A percentile compares a stretch with the other conserved stretches of the same genome.
phyloP scores from a whole-genome alignment of 495 filamentous ascomycete species.

The Ascobolus immersus region DNA sequence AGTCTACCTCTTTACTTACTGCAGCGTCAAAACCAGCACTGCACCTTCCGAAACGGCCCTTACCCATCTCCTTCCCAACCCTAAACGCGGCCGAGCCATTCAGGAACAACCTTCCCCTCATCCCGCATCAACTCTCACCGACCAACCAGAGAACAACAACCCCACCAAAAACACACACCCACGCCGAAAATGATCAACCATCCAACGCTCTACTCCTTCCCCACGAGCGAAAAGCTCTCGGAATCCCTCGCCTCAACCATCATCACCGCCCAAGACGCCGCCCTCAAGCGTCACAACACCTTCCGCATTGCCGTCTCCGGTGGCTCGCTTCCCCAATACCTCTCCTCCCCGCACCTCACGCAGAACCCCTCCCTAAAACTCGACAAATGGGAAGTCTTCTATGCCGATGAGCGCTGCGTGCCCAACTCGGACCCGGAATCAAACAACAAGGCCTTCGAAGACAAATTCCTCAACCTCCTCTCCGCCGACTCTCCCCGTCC shows the following conservation, averaged over 20 bases:
- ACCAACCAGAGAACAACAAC: too few relatives aligned
- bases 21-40: too few relatives aligned
- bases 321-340: slow-evolving; percentile 69
- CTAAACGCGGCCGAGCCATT: too few relatives aligned
- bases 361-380: slow-evolving; percentile 37
- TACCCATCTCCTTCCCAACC: too few relatives aligned
- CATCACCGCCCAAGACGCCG: slow-evolving; percentile 49
- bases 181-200: slow-evolving; percentile 37
- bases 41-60: too few relatives aligned
- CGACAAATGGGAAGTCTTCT: slow-evolving; percentile 89
- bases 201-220: slow-evolving; percentile 69
- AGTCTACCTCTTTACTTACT: too few relatives aligned
- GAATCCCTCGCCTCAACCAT: slow-evolving; percentile 54
- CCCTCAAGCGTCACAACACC: slow-evolving; percentile 46
- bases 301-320: slow-evolving; percentile 89
- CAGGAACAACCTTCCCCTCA: too few relatives aligned
- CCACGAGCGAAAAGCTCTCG: slow-evolving; percentile 39
- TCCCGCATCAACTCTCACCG: too few relatives aligned
- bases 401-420: slow-evolving; percentile 87
- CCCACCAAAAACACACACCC: too few relatives aligned
- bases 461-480: slow-evolving; percentile 68
- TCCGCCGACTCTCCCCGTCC: slow-evolving; percentile 35
- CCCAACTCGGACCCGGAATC: slow-evolving; percentile 77
- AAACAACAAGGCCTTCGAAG: slow-evolving; percentile 73
- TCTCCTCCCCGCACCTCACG: slow-evolving; percentile 53